A percentile compares a stretch with the other conserved stretches of the same genome.
Evolutionary conservation across 2,329 filamentous ascomycete genomes (phyloP).

Genomic region (Fusarium globosum): DNA sequence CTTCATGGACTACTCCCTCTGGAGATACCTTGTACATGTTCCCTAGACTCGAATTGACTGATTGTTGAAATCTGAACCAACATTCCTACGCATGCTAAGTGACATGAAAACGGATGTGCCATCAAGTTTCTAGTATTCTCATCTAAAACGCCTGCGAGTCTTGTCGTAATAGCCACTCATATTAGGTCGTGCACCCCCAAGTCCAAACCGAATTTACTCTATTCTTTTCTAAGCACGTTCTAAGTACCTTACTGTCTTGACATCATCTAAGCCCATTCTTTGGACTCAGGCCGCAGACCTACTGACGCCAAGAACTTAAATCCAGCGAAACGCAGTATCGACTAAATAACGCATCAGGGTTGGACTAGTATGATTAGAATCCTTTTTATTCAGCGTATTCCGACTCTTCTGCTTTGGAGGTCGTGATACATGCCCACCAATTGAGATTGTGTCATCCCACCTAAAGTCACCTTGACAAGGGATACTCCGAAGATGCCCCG

Average conservation of each 20-base stretch:
- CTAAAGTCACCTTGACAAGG: not conserved
- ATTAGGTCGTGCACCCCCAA: too few relatives aligned
- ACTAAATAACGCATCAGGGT: not conserved
- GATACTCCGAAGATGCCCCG: constrained; percentile 32
- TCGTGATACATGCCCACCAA: constrained; percentile 16
- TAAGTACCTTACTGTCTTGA: not conserved
- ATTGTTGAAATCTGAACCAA: constrained; percentile 25
- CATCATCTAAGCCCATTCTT: not conserved
- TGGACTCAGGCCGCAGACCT: too few relatives aligned
- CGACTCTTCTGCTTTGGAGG: not conserved
- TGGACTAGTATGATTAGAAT: not conserved
- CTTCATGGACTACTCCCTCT: constrained; percentile 39
- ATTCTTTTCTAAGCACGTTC: not conserved
- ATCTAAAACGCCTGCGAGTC: not conserved
- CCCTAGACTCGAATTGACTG: constrained; percentile 50
- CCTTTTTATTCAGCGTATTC: not conserved
- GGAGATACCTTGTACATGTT: constrained; percentile 49
- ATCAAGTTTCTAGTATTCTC: not conserved
- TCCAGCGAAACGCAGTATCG: too few relatives aligned
- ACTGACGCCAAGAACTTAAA: not conserved
- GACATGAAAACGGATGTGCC: not conserved
- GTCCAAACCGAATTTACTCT: not conserved
- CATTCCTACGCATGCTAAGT: not conserved
- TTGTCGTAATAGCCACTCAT: not conserved
- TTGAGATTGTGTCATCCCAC: constrained; percentile 24